Percentiles rank a stretch among this genome's conserved stretches.
Evolutionary conservation across 371 early-diverging fungal species (phyloP).

Genomic region (Syncephalis plumigaleata): DNA sequence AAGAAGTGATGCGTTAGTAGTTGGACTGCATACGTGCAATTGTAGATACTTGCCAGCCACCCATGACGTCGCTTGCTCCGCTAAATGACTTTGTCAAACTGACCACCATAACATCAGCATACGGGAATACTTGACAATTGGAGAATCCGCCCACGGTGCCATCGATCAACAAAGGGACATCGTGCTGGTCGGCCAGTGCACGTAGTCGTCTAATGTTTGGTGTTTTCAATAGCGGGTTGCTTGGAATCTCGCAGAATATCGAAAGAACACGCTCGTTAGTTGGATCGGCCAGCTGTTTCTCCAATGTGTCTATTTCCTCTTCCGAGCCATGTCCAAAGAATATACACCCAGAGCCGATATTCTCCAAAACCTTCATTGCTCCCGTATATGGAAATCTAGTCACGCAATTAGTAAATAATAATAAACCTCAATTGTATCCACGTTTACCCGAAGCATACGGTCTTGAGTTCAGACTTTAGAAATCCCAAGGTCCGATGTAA

Average conservation of each 20-base stretch:
- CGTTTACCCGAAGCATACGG: slow-evolving; percentile 76
- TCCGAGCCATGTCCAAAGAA: slow-evolving; percentile 74
- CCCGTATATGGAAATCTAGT: slow-evolving; percentile 82
- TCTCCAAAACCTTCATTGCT: slow-evolving; percentile 84
- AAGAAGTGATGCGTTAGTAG: too few species aligned
- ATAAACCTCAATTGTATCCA: neutral
- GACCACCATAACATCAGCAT: slow-evolving; percentile 79
- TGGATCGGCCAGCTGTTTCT: slow-evolving; percentile 26
- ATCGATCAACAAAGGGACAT: slow-evolving; percentile 71
- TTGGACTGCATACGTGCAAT: neutral
- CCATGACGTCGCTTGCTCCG: slow-evolving; percentile 94
- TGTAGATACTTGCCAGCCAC: slow-evolving; percentile 45
- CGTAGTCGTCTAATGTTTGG: slow-evolving; percentile 59
- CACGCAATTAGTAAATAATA: neutral
- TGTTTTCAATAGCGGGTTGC: slow-evolving; percentile 79
- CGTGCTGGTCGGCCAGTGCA: slow-evolving; percentile 50
- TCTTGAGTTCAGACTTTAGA: slow-evolving; percentile 30
- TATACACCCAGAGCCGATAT: slow-evolving; percentile 75
- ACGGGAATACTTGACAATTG: slow-evolving; percentile 55
- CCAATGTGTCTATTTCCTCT: slow-evolving; percentile 46
- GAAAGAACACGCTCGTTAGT: slow-evolving; percentile 36
- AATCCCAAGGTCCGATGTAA: slow-evolving; percentile 46
- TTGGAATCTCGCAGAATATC: slow-evolving; percentile 84
- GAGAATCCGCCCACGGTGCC: slow-evolving; percentile 89
- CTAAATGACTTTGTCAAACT: slow-evolving; percentile 88